Conservation (phyloP, 495 filamentous ascomycete genomes). For the Penicillium maclennaniae region DNA sequence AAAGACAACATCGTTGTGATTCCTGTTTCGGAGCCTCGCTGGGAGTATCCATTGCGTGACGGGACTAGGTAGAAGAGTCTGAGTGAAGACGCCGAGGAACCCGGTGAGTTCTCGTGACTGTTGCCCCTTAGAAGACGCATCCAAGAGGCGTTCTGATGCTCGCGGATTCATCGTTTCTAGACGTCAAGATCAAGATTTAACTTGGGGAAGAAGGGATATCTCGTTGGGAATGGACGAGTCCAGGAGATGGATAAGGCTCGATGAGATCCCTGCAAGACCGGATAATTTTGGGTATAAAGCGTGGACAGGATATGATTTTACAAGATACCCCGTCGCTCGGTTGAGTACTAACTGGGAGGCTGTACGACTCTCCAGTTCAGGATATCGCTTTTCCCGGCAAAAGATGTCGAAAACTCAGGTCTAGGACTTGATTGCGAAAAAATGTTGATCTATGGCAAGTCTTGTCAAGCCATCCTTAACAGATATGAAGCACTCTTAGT, state of each 20-base stretch:
- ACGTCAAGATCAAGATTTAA: neutral
- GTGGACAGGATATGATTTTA: neutral
- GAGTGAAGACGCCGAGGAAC: constrained; percentile 73
- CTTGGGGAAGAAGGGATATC: neutral
- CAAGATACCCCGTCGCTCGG: neutral
- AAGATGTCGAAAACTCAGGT: neutral
- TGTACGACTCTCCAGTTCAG: neutral
- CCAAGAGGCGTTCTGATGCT: neutral
- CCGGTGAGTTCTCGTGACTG: constrained; percentile 35
- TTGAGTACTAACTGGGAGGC: neutral
- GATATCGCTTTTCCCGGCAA: neutral
- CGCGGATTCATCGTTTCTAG: neutral
- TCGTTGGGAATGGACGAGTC: neutral
- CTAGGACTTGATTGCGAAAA: neutral
- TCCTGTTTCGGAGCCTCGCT: constrained; percentile 63
- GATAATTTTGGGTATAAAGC: neutral
- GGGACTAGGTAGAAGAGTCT: constrained; percentile 72
- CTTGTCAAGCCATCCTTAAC: neutral
- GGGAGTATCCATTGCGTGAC: constrained; percentile 76
- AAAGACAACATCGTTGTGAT: constrained; percentile 85
- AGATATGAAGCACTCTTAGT: neutral
- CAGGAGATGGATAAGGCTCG: neutral
- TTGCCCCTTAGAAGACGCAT: neutral
- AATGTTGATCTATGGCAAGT: neutral
- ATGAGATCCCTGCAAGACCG: neutral